Percentiles rank a stretch among this genome's conserved stretches.
These are phyloP conservation scores for Candida wancherniae DNA, from an alignment of 805 yeast genomes.

Conservation along the genomic window DNA sequence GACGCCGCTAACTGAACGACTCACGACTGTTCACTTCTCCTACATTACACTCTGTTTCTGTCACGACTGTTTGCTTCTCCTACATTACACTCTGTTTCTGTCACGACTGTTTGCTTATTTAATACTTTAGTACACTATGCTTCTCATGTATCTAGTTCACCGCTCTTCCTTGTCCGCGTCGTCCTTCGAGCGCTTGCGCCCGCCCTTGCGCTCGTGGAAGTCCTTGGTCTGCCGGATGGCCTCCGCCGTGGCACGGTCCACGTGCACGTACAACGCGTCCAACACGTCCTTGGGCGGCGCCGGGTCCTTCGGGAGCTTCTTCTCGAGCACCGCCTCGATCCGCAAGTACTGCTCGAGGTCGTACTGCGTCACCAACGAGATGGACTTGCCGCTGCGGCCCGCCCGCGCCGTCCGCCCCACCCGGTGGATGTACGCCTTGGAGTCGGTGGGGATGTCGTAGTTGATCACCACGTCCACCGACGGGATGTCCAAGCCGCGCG, in stretches of 20 bases:
- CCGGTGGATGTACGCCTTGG: slow-evolving; percentile 79
- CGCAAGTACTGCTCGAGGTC: slow-evolving; percentile 85
- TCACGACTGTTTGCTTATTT: not conserved
- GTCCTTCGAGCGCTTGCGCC: slow-evolving; percentile 37
- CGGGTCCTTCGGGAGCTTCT: slow-evolving; percentile 77
- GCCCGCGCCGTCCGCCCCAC: slow-evolving; percentile 97
- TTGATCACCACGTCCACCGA: slow-evolving; percentile 72
- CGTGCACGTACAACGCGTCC: slow-evolving; percentile 73
- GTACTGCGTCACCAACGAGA: slow-evolving; percentile 88
- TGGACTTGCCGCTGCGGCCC: slow-evolving; percentile 81
- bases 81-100: too few relatives aligned
- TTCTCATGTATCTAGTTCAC: slow-evolving; percentile 3
- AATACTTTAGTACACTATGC: not conserved
- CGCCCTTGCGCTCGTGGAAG: slow-evolving; percentile 40
- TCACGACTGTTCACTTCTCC: not conserved
- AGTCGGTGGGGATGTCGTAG: slow-evolving; percentile 78
- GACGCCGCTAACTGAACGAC: not conserved
- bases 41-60: not conserved
- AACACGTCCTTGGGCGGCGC: slow-evolving; percentile 73
- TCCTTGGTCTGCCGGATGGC: slow-evolving; percentile 78
- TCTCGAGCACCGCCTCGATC: slow-evolving; percentile 81
- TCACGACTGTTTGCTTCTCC: too few relatives aligned
- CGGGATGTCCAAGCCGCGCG: slow-evolving; percentile 84
- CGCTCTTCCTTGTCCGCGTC: slow-evolving; percentile 34
- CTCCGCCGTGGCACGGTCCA: slow-evolving; percentile 87